Evolutionary conservation across 139 green algal species (phyloP).

Genomic region (Chlorella sorokiniana): DNA sequence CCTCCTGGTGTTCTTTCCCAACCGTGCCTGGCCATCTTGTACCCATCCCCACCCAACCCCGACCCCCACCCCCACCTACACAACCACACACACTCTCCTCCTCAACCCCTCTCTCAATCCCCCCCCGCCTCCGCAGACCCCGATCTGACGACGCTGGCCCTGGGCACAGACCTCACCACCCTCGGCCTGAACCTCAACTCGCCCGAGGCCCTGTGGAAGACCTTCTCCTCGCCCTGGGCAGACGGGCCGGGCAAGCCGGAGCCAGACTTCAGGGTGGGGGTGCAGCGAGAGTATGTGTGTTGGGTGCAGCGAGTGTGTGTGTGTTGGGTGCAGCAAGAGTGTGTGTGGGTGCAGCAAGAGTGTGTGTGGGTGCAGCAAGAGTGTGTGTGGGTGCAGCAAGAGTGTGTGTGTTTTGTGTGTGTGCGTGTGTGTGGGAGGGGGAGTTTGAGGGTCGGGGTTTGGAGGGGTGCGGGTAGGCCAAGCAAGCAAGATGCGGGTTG

Average conservation of each 20-base stretch:
- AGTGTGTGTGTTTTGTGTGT: neutral
- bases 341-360: too few relatives aligned
- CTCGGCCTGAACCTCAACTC: constrained; percentile 81
- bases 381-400: neutral
- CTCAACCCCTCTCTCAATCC: neutral
- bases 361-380: too few relatives aligned
- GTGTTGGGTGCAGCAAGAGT: neutral
- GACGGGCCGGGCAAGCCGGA: constrained; percentile 77
- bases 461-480: too few relatives aligned
- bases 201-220: constrained; percentile 76
- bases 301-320: neutral
- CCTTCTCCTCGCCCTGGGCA: constrained; percentile 85
- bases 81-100: neutral
- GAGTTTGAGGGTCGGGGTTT: too few relatives aligned
- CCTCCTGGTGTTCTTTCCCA: too few relatives aligned
- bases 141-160: constrained; percentile 92
- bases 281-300: too few relatives aligned
- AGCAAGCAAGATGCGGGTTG: too few relatives aligned
- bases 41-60: too few relatives aligned
- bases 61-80: too few relatives aligned
- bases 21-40: too few relatives aligned
- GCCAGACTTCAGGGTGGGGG: constrained; percentile 80
- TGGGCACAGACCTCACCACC: constrained; percentile 96
- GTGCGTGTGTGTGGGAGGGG: neutral
- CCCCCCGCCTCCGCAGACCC: constrained; percentile 5